Conservation (phyloP, 768 basidiomycete species). For the Auriscalpium microsporum region DNA sequence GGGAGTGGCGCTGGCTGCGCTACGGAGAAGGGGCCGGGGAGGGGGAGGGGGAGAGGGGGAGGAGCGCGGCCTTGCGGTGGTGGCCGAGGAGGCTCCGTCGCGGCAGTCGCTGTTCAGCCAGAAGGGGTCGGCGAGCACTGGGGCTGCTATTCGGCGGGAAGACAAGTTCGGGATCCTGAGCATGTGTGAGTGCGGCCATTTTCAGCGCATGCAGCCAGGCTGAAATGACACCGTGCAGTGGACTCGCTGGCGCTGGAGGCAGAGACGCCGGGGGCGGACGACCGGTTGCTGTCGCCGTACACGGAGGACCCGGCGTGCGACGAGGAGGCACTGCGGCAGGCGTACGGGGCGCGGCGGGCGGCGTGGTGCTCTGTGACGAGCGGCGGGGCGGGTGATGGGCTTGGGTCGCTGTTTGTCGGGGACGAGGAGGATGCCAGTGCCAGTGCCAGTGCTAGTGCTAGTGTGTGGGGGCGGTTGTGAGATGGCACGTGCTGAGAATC, state of each 20-base stretch:
- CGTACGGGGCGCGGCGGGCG: slow-evolving; percentile 8
- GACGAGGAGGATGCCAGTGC: background rate
- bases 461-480: slow-evolving; percentile 14
- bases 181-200: slow-evolving; percentile 28
- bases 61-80: slow-evolving; percentile 13
- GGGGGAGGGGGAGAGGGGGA: slow-evolving; percentile 10
- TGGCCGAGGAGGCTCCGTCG: slow-evolving; percentile 16
- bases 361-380: background rate
- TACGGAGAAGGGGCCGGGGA: slow-evolving; percentile 13
- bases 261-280: background rate
- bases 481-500: too few relatives aligned
- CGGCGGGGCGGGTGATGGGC: slow-evolving; percentile 9
- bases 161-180: slow-evolving; percentile 44
- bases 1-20: slow-evolving; percentile 37
- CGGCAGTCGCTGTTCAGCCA: slow-evolving; percentile 23
- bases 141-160: slow-evolving; percentile 31
- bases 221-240: slow-evolving; percentile 8
- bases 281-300: slow-evolving; percentile 11
- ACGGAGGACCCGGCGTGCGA: slow-evolving; percentile 11
- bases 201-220: too few relatives aligned
- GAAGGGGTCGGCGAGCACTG: slow-evolving; percentile 27
- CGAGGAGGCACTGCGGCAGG: slow-evolving; percentile 12
- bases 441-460: too few relatives aligned
- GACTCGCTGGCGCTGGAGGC: background rate
- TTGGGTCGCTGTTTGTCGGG: slow-evolving; percentile 12